A percentile compares a stretch with the other conserved stretches of the same genome.
These are phyloP conservation scores for Populus ilicifolia DNA, from an alignment of 345 rosid species.

Conservation along the genomic window DNA sequence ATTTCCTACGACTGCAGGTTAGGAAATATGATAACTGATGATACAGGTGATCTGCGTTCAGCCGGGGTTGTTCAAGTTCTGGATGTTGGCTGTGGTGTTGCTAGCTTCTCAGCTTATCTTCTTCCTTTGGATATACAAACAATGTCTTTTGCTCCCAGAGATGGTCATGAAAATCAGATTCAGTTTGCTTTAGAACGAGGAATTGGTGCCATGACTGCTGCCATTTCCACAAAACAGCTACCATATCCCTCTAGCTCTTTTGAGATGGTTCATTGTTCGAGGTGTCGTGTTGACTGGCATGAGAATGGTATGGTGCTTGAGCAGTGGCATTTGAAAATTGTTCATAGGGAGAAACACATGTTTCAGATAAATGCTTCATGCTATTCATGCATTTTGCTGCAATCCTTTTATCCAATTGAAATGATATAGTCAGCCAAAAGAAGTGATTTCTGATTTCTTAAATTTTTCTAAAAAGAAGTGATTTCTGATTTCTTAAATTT, in stretches of 20 bases:
- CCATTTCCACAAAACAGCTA: slow-evolving; percentile 74
- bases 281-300: slow-evolving; percentile 97
- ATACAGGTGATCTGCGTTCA: slow-evolving; percentile 74
- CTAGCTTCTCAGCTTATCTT: slow-evolving; percentile 93
- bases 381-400: background rate
- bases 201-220: slow-evolving; percentile 79
- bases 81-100: slow-evolving; percentile 98
- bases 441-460: background rate
- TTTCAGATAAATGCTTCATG: background rate
- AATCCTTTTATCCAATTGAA: background rate
- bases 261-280: slow-evolving; percentile 97
- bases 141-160: slow-evolving; percentile 96
- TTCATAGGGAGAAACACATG: background rate
- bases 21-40: slow-evolving; percentile 72
- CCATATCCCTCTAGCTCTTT: slow-evolving; percentile 86
- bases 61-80: slow-evolving; percentile 85
- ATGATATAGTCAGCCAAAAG: background rate
- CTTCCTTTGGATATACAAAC: slow-evolving; percentile 77
- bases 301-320: slow-evolving; percentile 59
- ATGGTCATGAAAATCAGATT: slow-evolving; percentile 94
- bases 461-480: background rate
- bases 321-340: background rate
- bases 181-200: slow-evolving; percentile 97
- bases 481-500: background rate
- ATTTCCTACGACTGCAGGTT: slow-evolving; percentile 40